These are phyloP conservation scores for Clavispora phyllophila DNA, from an alignment of 805 yeast species.

Conservation along the genomic window DNA sequence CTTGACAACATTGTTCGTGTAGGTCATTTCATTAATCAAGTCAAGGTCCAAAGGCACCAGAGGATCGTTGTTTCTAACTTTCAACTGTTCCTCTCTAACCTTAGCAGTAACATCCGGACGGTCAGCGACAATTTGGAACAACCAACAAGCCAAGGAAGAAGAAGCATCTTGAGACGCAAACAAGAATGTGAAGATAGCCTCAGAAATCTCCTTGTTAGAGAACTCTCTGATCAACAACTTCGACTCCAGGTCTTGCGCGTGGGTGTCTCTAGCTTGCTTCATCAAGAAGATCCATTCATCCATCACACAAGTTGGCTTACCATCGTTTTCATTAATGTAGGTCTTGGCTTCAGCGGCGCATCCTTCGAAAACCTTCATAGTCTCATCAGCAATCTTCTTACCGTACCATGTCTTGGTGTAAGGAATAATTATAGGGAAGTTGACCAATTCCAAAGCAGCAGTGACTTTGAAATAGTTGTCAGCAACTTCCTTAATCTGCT, in stretches of 20 bases:
- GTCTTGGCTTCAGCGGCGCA: slow-evolving; percentile 88
- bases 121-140: slow-evolving; percentile 93
- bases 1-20: slow-evolving; percentile 85
- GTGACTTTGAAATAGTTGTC: slow-evolving; percentile 91
- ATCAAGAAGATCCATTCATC: slow-evolving; percentile 91
- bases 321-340: slow-evolving; percentile 66
- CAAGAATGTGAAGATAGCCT: slow-evolving; percentile 92
- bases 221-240: slow-evolving; percentile 73
- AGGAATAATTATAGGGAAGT: slow-evolving; percentile 95
- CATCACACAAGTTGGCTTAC: slow-evolving; percentile 81
- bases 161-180: slow-evolving; percentile 99
- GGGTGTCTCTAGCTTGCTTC: slow-evolving; percentile 61
- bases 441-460: slow-evolving; percentile 94
- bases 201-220: slow-evolving; percentile 86
- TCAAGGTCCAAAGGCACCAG: slow-evolving; percentile 56
- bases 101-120: slow-evolving; percentile 85
- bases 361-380: slow-evolving; percentile 83
- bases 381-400: slow-evolving; percentile 83
- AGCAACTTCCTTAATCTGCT: slow-evolving; percentile 80
- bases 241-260: slow-evolving; percentile 46
- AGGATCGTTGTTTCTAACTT: slow-evolving; percentile 76
- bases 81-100: slow-evolving; percentile 87
- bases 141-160: slow-evolving; percentile 95
- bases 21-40: slow-evolving; percentile 78
- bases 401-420: slow-evolving; percentile 99